Base-by-base conservation (phyloP, 371 early-diverging fungal genomes). In the Circinella umbellata region DNA sequence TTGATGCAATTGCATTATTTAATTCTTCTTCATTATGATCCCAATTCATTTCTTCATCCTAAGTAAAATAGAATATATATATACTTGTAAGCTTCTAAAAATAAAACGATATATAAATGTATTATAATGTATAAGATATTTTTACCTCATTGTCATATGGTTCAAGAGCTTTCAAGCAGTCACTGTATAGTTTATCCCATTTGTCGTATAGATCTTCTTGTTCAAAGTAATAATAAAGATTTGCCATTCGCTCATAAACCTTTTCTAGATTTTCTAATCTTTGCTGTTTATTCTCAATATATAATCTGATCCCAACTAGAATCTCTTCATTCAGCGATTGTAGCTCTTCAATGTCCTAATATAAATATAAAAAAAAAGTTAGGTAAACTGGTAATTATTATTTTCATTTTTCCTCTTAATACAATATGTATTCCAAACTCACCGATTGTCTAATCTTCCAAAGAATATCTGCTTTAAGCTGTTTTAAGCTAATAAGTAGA, bases 371-470 rank as follows among this genome's bases (percentile, higher is more conserved):
- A 27, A 27, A 27, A 27, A 27, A 27, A 1, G 27, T 27, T 27
- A 27, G 27, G 27, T 27, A 27, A 27, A 27, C 2, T 27, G 27
- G 27, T 27, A 27, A 27, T 27, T 27, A 27, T 27, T 27, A 27
- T 27, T 27, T 27, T 27, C 27, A 2, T 27, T 27, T 27, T 27
- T 27, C 27, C 27, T 27, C 27, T 27, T 27, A 27, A 27, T 27
- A 27, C 27, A 27, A 27, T 27, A 27, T 27, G 2, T 27, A 27
- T 27, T 27, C 27, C 27, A 27, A 27, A 64, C 69, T 68, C 54
- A 70, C 74, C 7, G 42, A 49, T 48, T 72, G 70, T 17, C 68
- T 70, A 15, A 70, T 39, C 27, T 62, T 55, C 76, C 76, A 76
- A n/a, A 60, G 66, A 4, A 66, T 39, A 18, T 69, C 51, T 27